Base-by-base conservation (phyloP, 2,329 filamentous ascomycete species). In the Cadophora malorum region DNA sequence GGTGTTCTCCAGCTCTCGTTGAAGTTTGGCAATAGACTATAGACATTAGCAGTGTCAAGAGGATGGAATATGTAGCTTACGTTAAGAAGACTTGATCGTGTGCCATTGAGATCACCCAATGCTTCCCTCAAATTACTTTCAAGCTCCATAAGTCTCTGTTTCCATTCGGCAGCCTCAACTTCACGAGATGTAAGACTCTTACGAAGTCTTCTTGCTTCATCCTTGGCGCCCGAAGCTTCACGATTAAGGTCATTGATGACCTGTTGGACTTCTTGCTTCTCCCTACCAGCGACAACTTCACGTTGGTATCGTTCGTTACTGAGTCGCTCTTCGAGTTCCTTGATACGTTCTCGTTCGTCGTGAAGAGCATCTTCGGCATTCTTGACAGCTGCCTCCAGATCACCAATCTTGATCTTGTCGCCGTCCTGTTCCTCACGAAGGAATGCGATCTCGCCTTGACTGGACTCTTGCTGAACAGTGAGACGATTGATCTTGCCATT, bases 381-480 rank as follows among this genome's bases (percentile, higher is more conserved):
- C 74, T 92, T 91, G 47, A 97, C 82, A 16, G 90, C 89, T 9
- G 93, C 92, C 77, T 98, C 94, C 8, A 98, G 84, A 76, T 98
- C 94, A 47, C 95, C 93, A 75, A 99, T 98, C 80, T 94, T 94
- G 78, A 99, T 97, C 85, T 99, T 99, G 83, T 99, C 96, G 21
- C 88, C 88, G 80, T 99, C 96, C 79, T 99, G 96, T 81, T 99
- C 96, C 78, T 99, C 96, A 1, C 96, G 90, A 62, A 99, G 80
- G 85, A 99, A 99, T 0, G 92, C 90, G 79, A 98, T 96, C 79
- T 99, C 96, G 68, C 91, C 91, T 75, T 97, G 95, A 66, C 91
- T 91, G 5, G 93, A 97, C 80, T 99, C 96, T 72, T 95, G 91
- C 77, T 98, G 94, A 38, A 99, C 93, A 4, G 91, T 90, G 2